phyloP scores from a whole-genome alignment of 805 yeast species.

The Clavispora santaluciae region DNA sequence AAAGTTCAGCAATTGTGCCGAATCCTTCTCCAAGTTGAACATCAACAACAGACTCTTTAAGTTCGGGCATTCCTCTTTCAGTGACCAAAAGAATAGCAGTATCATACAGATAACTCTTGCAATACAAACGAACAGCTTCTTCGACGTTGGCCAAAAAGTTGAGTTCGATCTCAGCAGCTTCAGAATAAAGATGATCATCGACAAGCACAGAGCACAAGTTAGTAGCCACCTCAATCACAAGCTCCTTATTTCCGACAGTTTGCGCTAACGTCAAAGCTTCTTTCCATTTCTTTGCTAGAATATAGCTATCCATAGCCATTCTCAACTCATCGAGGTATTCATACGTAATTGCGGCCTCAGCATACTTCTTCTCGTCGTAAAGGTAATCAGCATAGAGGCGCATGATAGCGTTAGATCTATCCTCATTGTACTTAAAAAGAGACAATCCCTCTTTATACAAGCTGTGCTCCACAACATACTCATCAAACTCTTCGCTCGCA shows the following conservation, averaged over 20 bases:
- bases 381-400: slow-evolving; percentile 59
- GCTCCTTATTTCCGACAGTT: slow-evolving; percentile 19
- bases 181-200: slow-evolving; percentile 68
- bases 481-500: slow-evolving; percentile 50
- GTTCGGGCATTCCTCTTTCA: slow-evolving; percentile 37
- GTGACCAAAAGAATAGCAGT: slow-evolving; percentile 68
- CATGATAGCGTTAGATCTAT: slow-evolving; percentile 52
- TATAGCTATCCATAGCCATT: slow-evolving; percentile 66
- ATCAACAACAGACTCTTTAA: slow-evolving; percentile 60
- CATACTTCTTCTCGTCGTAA: slow-evolving; percentile 49
- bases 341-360: slow-evolving; percentile 75
- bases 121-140: slow-evolving; percentile 61
- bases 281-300: slow-evolving; percentile 72
- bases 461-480: slow-evolving; percentile 64
- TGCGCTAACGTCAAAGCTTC: slow-evolving; percentile 69
- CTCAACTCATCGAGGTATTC: slow-evolving; percentile 58
- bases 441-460: slow-evolving; percentile 67
- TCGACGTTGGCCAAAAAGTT: slow-evolving; percentile 56
- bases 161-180: slow-evolving; percentile 74
- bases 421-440: slow-evolving; percentile 53
- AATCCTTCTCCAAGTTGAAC: slow-evolving; percentile 81
- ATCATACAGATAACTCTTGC: slow-evolving; percentile 70
- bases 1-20: slow-evolving; percentile 76
- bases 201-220: slow-evolving; percentile 55
- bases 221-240: slow-evolving; percentile 47